A percentile compares a stretch with the other conserved stretches of the same genome.
These are phyloP conservation scores for Grigorovia transvaalensis DNA, from an alignment of 805 yeast species.

Conservation along the genomic window DNA sequence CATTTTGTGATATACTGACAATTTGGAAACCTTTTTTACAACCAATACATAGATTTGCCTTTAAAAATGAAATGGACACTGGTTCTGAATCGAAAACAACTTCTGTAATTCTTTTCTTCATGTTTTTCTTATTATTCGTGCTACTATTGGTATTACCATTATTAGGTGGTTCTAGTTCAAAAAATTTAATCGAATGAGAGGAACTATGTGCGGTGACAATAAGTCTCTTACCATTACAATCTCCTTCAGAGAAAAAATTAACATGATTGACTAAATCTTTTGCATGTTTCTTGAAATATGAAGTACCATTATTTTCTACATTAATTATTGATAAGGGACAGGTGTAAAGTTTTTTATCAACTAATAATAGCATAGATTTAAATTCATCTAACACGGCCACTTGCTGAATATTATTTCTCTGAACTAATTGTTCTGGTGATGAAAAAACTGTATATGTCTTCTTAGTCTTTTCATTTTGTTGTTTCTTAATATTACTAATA, in stretches of 20 bases:
- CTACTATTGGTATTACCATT: slow-evolving; percentile 17
- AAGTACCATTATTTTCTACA: slow-evolving; percentile 26
- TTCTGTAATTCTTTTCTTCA: slow-evolving; percentile 60
- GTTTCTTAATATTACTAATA: slow-evolving; percentile 55
- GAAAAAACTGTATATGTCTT: slow-evolving; percentile 46
- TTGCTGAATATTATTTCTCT: slow-evolving; percentile 72
- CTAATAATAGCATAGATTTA: slow-evolving; percentile 65
- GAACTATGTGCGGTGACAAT: slow-evolving; percentile 85
- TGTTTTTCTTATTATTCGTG: slow-evolving; percentile 56
- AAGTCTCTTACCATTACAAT: slow-evolving; percentile 78
- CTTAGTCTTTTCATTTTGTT: slow-evolving; percentile 35
- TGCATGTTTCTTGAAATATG: slow-evolving; percentile 47
- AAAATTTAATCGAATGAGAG: slow-evolving; percentile 68
- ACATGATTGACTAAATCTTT: slow-evolving; percentile 82
- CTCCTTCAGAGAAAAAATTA: slow-evolving; percentile 83
- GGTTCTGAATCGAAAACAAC: slow-evolving; percentile 82
- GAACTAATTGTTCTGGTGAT: slow-evolving; percentile 65
- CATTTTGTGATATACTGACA: slow-evolving; percentile 72
- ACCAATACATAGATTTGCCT: slow-evolving; percentile 84
- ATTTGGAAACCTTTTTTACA: slow-evolving; percentile 96
- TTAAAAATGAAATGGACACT: slow-evolving; percentile 79
- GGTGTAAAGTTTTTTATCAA: slow-evolving; percentile 73
- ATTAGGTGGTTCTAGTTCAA: slow-evolving; percentile 68
- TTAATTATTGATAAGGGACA: slow-evolving; percentile 62
- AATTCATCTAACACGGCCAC: slow-evolving; percentile 88